These are phyloP conservation scores for Mucuna pruriens DNA, from an alignment of 306 rosid genomes.

Conservation along the genomic window DNA sequence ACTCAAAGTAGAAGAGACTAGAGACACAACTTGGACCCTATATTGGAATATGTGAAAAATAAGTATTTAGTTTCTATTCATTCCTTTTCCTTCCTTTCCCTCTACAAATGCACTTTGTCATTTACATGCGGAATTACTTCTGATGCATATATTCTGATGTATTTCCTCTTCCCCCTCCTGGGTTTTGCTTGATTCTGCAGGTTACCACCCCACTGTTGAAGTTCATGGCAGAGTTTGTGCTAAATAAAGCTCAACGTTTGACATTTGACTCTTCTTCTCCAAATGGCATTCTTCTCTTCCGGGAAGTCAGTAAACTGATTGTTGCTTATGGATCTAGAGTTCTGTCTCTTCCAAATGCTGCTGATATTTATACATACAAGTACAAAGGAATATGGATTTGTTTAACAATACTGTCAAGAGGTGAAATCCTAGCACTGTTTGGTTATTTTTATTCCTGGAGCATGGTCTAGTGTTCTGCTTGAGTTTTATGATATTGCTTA, in stretches of 20 bases:
- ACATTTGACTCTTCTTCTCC: conserved; percentile 99
- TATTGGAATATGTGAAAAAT: background rate
- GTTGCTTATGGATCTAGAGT: conserved; percentile 97
- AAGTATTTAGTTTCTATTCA: background rate
- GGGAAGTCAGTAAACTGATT: conserved; percentile 95
- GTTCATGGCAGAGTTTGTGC: conserved; percentile 96
- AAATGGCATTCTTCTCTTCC: conserved; percentile 97
- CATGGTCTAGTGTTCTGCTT: conserved; percentile 26
- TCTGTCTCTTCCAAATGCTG: conserved; percentile 83
- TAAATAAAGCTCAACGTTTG: conserved; percentile 96
- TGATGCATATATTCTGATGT: background rate
- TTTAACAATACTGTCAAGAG: conserved; percentile 80
- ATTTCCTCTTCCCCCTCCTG: background rate
- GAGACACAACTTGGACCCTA: background rate
- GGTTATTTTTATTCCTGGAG: conserved; percentile 9
- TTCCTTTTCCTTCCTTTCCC: background rate
- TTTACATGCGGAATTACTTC: conserved; percentile 6
- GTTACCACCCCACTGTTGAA: conserved; percentile 96
- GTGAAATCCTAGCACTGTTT: conserved; percentile 52
- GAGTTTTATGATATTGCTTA: too few relatives aligned
- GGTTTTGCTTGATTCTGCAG: conserved; percentile 51
- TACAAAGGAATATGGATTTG: conserved; percentile 99
- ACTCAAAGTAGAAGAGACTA: background rate
- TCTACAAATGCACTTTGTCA: background rate
- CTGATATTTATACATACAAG: conserved; percentile 87